Conservation (phyloP, 2,329 filamentous ascomycete genomes). For the Mycosphaerella sp. region DNA sequence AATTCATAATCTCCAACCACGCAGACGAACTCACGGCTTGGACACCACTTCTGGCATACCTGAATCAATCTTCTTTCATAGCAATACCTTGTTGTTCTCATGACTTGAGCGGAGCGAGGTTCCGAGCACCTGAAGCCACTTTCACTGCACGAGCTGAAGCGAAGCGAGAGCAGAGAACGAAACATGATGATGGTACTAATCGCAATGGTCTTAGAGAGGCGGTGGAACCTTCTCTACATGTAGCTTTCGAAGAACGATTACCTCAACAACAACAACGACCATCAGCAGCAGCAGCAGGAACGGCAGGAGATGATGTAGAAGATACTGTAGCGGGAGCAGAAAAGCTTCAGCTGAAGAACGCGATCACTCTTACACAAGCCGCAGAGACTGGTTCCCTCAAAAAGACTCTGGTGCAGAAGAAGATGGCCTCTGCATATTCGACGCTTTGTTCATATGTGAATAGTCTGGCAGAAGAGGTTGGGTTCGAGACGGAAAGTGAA, state of each 20-base stretch:
- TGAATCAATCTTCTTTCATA: constrained; percentile 74
- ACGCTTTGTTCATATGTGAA: constrained; percentile 75
- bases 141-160: neutral
- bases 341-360: no score
- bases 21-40: constrained; percentile 93
- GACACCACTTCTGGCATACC: constrained; percentile 80
- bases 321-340: neutral
- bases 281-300: no score
- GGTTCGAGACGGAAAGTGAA: constrained; percentile 73
- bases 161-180: neutral
- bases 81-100: constrained; percentile 96
- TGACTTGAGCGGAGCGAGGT: constrained; percentile 66
- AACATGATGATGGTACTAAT: no score
- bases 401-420: constrained; percentile 28
- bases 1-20: constrained; percentile 95
- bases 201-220: no score
- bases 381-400: constrained; percentile 34
- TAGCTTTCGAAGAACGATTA: no score
- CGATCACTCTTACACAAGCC: constrained; percentile 18
- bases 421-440: constrained; percentile 65
- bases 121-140: constrained; percentile 51
- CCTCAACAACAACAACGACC: no score
- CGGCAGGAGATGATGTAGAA: neutral
- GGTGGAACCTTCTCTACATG: no score
- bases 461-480: constrained; percentile 62